Conservation (phyloP, 1,139 yeast species). For the Geotrichum australiense region DNA sequence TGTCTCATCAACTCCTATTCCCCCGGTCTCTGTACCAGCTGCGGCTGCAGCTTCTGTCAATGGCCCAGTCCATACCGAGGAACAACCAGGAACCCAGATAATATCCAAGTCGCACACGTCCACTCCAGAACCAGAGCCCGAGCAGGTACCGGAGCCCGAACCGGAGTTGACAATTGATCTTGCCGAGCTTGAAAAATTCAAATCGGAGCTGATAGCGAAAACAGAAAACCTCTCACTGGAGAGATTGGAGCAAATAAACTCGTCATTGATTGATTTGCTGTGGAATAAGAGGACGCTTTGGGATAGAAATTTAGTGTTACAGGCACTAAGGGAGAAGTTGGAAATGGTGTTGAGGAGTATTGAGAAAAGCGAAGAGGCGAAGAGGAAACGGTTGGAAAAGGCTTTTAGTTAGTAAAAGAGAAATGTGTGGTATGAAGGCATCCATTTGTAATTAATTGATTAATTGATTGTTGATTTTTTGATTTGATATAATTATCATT, state of each 20-base stretch:
- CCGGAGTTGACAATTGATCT: conserved; percentile 30
- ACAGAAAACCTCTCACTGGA: conserved; percentile 59
- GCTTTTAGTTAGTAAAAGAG: not conserved
- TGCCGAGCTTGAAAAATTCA: conserved; percentile 28
- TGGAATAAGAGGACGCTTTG: conserved; percentile 66
- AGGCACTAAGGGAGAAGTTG: conserved; percentile 20
- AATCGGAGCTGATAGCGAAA: conserved; percentile 31
- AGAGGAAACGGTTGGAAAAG: not conserved
- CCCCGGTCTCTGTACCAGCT: too few relatives aligned
- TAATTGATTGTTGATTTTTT: too few relatives aligned
- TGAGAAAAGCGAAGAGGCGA: conserved; percentile 9
- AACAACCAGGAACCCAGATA: too few relatives aligned
- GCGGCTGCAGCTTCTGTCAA: too few relatives aligned
- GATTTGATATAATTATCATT: too few relatives aligned
- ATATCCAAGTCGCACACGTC: too few relatives aligned
- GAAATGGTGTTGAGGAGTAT: conserved; percentile 18
- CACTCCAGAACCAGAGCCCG: conserved; percentile 1
- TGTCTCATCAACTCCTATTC: too few relatives aligned
- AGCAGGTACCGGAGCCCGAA: conserved; percentile 11
- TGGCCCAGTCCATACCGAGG: too few relatives aligned
- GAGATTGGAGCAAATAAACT: conserved; percentile 62
- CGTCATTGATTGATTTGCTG: conserved; percentile 63
- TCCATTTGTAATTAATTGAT: too few relatives aligned
- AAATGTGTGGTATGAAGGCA: too few relatives aligned
- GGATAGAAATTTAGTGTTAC: conserved; percentile 47